These are phyloP conservation scores for Borovskyia barvae DNA, from an alignment of 208 protist genomes.

Conservation along the genomic window DNA sequence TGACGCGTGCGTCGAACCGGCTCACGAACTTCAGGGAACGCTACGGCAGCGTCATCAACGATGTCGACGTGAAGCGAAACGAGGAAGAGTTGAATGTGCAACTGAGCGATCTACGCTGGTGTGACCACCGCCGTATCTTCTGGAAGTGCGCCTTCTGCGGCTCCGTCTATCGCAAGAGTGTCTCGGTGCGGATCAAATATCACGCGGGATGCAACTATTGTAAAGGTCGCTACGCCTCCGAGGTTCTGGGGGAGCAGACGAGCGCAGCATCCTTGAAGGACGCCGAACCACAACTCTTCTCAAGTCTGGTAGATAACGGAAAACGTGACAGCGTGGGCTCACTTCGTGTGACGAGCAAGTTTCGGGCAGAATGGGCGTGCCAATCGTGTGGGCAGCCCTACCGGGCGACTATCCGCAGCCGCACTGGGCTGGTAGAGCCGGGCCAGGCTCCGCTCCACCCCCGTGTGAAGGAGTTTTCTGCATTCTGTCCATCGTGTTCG, in stretches of 20 bases:
- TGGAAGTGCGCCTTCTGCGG: constrained; percentile 85
- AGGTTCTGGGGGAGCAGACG: constrained; percentile 69
- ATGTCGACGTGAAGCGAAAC: constrained; percentile 74
- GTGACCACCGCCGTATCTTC: constrained; percentile 84
- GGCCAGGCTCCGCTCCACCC: constrained; percentile 70
- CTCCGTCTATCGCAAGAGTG: constrained; percentile 69
- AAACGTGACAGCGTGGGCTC: constrained; percentile 56
- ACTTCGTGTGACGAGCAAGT: constrained; percentile 67
- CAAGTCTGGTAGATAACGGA: constrained; percentile 37
- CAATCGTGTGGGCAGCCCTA: constrained; percentile 51
- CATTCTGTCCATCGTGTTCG: constrained; percentile 59
- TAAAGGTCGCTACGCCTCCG: constrained; percentile 65
- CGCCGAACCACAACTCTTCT: constrained; percentile 40
- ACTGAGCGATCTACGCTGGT: constrained; percentile 75
- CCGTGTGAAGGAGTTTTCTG: constrained; percentile 40
- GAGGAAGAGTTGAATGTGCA: constrained; percentile 81
- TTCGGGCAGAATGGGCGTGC: constrained; percentile 76
- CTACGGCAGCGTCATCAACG: constrained; percentile 69
- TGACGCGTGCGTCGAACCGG: constrained; percentile 85
- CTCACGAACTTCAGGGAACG: constrained; percentile 72
- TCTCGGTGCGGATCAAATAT: constrained; percentile 79
- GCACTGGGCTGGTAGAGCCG: constrained; percentile 61
- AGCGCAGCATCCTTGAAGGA: constrained; percentile 19
- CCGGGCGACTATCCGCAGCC: constrained; percentile 67
- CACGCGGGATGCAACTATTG: constrained; percentile 80